Conservation (phyloP, 306 rosid genomes). For the Leucaena leucocephala region DNA sequence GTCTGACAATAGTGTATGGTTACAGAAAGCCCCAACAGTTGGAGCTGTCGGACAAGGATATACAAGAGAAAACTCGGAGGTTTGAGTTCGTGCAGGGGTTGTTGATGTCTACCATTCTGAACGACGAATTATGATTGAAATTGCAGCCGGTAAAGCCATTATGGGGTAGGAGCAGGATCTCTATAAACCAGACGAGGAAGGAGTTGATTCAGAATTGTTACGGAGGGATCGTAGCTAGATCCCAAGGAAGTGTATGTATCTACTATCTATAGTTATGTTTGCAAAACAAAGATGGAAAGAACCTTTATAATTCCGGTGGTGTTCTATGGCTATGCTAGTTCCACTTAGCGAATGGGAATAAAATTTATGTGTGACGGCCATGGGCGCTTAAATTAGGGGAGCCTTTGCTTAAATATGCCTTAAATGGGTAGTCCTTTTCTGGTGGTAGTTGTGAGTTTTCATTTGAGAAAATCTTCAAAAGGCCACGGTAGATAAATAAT, state of each 20-base stretch:
- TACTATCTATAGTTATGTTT: constrained; percentile 16
- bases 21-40: constrained; percentile 58
- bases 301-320: constrained; percentile 24
- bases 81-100: constrained; percentile 80
- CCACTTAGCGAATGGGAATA: constrained; percentile 31
- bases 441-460: not conserved
- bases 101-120: constrained; percentile 73
- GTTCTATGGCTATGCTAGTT: constrained; percentile 27
- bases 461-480: not conserved
- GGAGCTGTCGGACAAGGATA: constrained; percentile 60
- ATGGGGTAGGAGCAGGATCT: constrained; percentile 42
- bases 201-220: constrained; percentile 38
- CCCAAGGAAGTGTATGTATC: constrained; percentile 38
- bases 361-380: constrained; percentile 21
- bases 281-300: constrained; percentile 54
- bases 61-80: constrained; percentile 70
- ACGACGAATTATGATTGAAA: constrained; percentile 56
- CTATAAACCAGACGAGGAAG: constrained; percentile 28
- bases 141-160: constrained; percentile 24
- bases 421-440: not conserved
- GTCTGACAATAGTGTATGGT: constrained; percentile 39
- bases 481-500: not conserved
- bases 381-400: not conserved
- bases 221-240: constrained; percentile 51
- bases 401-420: not conserved